A percentile compares a stretch with the other conserved stretches of the same genome.
Conservation (phyloP, 257 asterid genomes). For the Nicotiana attenuata region DNA sequence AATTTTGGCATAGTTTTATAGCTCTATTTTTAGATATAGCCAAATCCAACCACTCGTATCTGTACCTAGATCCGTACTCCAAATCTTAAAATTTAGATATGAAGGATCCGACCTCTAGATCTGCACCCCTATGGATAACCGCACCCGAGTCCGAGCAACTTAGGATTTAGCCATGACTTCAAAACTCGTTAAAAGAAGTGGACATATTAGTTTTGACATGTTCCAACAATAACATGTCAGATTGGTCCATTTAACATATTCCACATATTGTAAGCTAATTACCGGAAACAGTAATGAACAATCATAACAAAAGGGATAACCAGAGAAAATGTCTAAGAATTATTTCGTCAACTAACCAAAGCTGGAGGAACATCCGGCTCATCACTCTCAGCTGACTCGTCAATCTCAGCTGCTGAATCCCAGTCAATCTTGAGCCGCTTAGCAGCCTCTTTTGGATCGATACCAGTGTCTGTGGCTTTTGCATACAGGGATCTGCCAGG, state of each 20-base stretch:
- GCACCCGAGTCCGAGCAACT: no score
- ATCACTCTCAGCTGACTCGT: conserved; percentile 45
- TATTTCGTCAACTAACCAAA: conserved; percentile 39
- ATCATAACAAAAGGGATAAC: not conserved
- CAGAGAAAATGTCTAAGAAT: conserved; percentile 7
- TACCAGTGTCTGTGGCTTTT: conserved; percentile 78
- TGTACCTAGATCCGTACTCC: no score
- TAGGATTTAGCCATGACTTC: not conserved
- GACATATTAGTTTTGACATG: not conserved
- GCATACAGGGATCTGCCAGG: conserved; percentile 67
- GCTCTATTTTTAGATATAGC: no score
- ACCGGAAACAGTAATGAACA: not conserved
- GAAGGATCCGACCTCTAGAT: no score
- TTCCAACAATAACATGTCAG: not conserved
- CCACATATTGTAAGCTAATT: not conserved
- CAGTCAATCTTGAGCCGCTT: conserved; percentile 84
- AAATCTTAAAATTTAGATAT: no score
- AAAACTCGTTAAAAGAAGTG: not conserved
- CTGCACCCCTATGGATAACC: no score
- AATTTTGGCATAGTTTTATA: no score
- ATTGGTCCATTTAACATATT: not conserved
- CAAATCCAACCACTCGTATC: no score
- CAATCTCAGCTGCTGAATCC: conserved; percentile 94
- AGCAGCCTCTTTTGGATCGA: conserved; percentile 80
- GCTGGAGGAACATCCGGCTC: conserved; percentile 75